Evolutionary conservation across 1,139 yeast genomes (phyloP).

Genomic region (Geotrichum bryndzae): DNA sequence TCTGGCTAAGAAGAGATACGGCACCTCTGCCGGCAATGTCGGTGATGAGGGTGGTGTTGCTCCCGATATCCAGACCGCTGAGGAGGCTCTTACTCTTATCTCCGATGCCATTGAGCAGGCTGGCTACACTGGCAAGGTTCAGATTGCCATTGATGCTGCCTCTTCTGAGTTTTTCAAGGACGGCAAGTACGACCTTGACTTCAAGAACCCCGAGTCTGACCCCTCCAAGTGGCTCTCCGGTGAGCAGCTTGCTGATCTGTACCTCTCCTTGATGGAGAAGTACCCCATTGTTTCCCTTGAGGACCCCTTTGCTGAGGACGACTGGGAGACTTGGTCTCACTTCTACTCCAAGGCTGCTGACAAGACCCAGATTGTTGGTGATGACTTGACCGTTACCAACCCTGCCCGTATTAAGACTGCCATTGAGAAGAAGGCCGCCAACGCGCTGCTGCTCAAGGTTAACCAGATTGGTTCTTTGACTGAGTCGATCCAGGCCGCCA

Average conservation of each 20-base stretch:
- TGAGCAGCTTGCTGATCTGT: constrained; percentile 75
- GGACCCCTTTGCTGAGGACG: constrained; percentile 98
- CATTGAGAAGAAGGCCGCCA: constrained; percentile 89
- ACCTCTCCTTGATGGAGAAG: constrained; percentile 67
- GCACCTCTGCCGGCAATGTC: constrained; percentile 96
- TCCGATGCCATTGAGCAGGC: constrained; percentile 79
- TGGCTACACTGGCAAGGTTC: constrained; percentile 86
- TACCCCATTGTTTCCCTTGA: constrained; percentile 97
- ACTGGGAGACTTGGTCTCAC: constrained; percentile 95
- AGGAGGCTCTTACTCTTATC: constrained; percentile 92
- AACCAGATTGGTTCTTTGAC: constrained; percentile 83
- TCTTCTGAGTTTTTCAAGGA: constrained; percentile 95
- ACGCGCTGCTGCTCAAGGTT: constrained; percentile 89
- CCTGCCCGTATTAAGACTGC: constrained; percentile 88
- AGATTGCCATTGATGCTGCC: constrained; percentile 91
- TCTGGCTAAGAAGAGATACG: constrained; percentile 85
- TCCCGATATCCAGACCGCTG: constrained; percentile 87
- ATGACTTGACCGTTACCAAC: constrained; percentile 97
- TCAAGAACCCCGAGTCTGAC: constrained; percentile 92
- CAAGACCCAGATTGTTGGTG: constrained; percentile 85
- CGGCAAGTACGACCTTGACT: constrained; percentile 93
- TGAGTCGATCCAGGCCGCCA: constrained; percentile 90
- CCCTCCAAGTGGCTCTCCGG: constrained; percentile 83
- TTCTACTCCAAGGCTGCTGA: constrained; percentile 61
- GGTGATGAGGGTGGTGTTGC: constrained; percentile 99